Conservation (phyloP, 1,139 yeast species). For the Geotrichum fermentans region DNA sequence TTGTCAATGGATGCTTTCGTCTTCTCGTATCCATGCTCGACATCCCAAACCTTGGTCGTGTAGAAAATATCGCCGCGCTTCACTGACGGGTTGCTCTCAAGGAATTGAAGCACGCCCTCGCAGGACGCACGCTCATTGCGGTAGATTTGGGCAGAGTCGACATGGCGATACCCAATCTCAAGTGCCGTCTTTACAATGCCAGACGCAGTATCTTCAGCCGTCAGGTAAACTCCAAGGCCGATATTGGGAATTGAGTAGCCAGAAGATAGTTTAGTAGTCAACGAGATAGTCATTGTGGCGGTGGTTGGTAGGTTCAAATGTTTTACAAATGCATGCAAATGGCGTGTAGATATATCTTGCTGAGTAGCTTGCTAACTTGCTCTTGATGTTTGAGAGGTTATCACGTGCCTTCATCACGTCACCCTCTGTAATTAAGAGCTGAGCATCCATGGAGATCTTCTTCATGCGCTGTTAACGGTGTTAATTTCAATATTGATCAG, state of each 20-base stretch:
- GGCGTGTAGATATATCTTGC: neutral
- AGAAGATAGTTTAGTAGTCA: slow-evolving; percentile 34
- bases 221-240: slow-evolving; percentile 55
- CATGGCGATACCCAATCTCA: slow-evolving; percentile 62
- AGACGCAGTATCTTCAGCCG: slow-evolving; percentile 42
- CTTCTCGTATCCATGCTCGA: slow-evolving; percentile 52
- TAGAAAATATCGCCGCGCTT: slow-evolving; percentile 52
- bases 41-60: slow-evolving; percentile 64
- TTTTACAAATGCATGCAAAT: neutral
- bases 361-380: too few relatives aligned
- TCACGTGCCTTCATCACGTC: too few relatives aligned
- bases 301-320: neutral
- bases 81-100: slow-evolving; percentile 37
- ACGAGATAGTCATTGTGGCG: neutral
- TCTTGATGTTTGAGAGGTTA: too few relatives aligned
- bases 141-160: slow-evolving; percentile 59
- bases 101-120: slow-evolving; percentile 45
- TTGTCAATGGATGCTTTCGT: slow-evolving; percentile 52
- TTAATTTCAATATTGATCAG: too few relatives aligned
- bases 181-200: slow-evolving; percentile 50
- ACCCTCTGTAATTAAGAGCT: too few relatives aligned
- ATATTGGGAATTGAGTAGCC: slow-evolving; percentile 50
- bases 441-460: too few relatives aligned
- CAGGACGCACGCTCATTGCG: slow-evolving; percentile 53
- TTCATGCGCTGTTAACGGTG: too few relatives aligned